Evolutionary conservation across 129 eudicot species (phyloP).

Genomic region (Ambrosia trifida): DNA sequence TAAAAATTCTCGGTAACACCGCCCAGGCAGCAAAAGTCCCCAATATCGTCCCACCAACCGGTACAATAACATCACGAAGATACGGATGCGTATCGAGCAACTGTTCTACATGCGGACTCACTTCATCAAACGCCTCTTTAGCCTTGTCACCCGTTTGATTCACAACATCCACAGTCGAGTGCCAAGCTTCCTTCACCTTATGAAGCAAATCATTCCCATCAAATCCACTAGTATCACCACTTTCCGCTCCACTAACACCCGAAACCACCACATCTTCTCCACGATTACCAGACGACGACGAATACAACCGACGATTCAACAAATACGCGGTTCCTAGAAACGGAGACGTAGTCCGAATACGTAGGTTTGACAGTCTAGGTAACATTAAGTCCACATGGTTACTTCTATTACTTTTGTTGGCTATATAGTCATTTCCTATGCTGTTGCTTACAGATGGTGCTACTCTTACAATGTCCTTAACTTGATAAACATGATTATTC

Average conservation of each 20-base stretch:
- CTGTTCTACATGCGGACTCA: conserved; percentile 65
- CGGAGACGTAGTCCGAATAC: conserved; percentile 25
- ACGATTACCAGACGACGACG: conserved; percentile 43
- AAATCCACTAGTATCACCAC: conserved; percentile 34
- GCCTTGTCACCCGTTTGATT: conserved; percentile 64
- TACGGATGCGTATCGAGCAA: conserved; percentile 71
- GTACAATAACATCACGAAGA: conserved; percentile 85
- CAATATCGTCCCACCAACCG: conserved; percentile 67
- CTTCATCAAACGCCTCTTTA: conserved; percentile 59
- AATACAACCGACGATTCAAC: conserved; percentile 45
- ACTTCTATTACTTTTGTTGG: conserved; percentile 28
- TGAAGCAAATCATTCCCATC: conserved; percentile 66
- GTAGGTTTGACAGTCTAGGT: conserved; percentile 8
- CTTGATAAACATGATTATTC: conserved; percentile 15
- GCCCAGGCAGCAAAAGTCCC: conserved; percentile 81
- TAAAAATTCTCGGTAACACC: conserved; percentile 71
- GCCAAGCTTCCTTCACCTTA: conserved; percentile 72
- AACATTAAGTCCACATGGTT: conserved; percentile 27
- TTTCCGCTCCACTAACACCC: conserved; percentile 37
- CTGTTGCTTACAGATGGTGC: conserved; percentile 37
- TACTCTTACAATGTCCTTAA: conserved; percentile 33
- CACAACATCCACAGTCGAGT: conserved; percentile 58
- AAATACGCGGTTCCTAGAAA: conserved; percentile 38
- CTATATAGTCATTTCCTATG: conserved; percentile 26
- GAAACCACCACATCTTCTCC: conserved; percentile 44